phyloP scores from a whole-genome alignment of 257 asterid genomes.

The Salvia splendens region DNA sequence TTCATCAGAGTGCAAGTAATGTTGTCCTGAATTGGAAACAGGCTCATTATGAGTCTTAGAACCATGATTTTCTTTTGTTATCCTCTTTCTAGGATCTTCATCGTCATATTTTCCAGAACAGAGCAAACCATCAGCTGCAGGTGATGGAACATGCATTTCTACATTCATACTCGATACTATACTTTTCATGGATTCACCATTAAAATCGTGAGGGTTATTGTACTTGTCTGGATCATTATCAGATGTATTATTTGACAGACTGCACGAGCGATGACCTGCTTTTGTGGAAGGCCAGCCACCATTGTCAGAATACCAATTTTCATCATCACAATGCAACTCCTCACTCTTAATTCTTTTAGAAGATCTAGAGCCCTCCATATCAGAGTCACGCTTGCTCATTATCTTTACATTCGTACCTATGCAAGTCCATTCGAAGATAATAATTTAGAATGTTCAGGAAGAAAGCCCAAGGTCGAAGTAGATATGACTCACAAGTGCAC shows the following conservation, averaged over 20 bases:
- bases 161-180: conserved; percentile 34
- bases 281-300: conserved; percentile 53
- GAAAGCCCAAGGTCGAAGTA: conserved; percentile 25
- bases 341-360: conserved; percentile 69
- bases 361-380: conserved; percentile 55
- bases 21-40: conserved; percentile 37
- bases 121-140: conserved; percentile 51
- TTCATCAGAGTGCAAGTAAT: conserved; percentile 44
- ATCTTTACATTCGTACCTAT: conserved; percentile 55
- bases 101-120: conserved; percentile 45
- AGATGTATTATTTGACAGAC: conserved; percentile 50
- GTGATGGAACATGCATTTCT: conserved; percentile 42
- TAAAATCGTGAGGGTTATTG: conserved; percentile 46
- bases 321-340: conserved; percentile 51
- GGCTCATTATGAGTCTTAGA: conserved; percentile 39
- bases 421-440: conserved; percentile 20
- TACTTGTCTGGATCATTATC: conserved; percentile 44
- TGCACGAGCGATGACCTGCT: conserved; percentile 54
- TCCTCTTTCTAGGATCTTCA: conserved; percentile 66
- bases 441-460: conserved; percentile 5
- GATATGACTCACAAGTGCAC: conserved; percentile 4
- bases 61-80: conserved; percentile 43
- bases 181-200: conserved; percentile 43
- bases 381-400: conserved; percentile 60
- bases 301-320: conserved; percentile 55